These are phyloP conservation scores for Spinellus fusiger DNA, from an alignment of 192 early-diverging fungal species.

Conservation along the genomic window DNA sequence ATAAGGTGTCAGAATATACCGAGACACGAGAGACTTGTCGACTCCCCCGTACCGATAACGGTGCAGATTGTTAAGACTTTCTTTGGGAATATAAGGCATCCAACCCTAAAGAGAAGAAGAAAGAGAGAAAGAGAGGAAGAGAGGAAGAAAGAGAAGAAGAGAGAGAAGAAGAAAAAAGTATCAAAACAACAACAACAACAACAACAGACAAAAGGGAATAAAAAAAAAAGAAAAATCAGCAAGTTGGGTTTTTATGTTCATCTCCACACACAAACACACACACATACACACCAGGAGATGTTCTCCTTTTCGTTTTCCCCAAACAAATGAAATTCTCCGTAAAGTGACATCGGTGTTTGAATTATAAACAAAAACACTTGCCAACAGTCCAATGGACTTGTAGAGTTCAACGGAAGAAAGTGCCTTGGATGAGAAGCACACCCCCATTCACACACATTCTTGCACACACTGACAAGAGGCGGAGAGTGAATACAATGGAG, in stretches of 20 bases:
- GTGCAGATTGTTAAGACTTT: slow-evolving; percentile 62
- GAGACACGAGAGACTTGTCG: slow-evolving; percentile 78
- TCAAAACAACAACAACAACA: background rate
- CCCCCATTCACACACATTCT: no score
- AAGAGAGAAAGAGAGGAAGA: background rate
- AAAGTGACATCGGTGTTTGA: no score
- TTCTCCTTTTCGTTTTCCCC: no score
- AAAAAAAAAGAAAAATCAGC: background rate
- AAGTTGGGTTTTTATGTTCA: no score
- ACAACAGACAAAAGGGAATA: background rate
- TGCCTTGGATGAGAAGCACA: no score
- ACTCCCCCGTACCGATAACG: slow-evolving; percentile 75
- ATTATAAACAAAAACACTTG: no score
- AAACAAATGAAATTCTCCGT: no score
- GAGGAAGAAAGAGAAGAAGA: slow-evolving; percentile 13
- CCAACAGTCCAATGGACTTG: no score
- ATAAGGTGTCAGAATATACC: slow-evolving; percentile 79
- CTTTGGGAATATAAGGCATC: slow-evolving; percentile 60
- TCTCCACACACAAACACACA: background rate
- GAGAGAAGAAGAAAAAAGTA: background rate
- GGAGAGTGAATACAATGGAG: no score
- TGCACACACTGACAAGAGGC: no score
- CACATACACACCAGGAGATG: background rate
- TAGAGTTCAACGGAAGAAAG: no score
- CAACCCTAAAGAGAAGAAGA: slow-evolving; percentile 18